Base-by-base conservation (phyloP, 352 stramenopile species). In the Phytophthora pinifolia region DNA sequence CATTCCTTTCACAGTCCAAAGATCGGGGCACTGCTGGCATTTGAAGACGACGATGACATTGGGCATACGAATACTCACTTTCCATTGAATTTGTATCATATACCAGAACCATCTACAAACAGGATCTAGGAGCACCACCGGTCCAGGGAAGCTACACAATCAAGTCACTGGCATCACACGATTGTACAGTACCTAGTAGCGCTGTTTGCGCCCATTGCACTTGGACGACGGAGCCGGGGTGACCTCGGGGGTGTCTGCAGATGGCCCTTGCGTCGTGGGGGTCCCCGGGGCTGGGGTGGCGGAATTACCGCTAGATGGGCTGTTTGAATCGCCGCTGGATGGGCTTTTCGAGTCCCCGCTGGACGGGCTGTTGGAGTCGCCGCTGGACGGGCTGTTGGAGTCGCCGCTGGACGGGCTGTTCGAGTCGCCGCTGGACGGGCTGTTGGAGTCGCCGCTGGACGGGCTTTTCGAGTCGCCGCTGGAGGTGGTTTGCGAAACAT, bases 31-130 rank as follows among this genome's bases (percentile, higher is more conserved):
- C 20, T 25, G 20, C 20, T 3, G 3, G 20, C 20, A 27, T 27
- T 27, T 27, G 22, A 27, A 32, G 42, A 9, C 34, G 22, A 37
- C 10, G 22, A 44, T 38, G 15, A 30, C 29, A 29, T 17, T 17
- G 22, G 46, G 46, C 18, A 50, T 25, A 61, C 18, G 25, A 34
- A 65, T 56, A 61, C 42, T 9, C 50, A 61, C 37, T 41, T 65
- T 55, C 49, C 50, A 61, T 65, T 65, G 57, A 65, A 65, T 32
- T 61, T 55, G 50, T 56, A 61, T 57, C 46, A 51, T 32, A 51
- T 45, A 51, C 36, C 39, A 14, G 29, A 52, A 25, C 48, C 31
- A 29, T 50, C 34, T 60, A 65, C 56, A 54, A 36, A 22, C 29
- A 54, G 14, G 34, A n/a, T 30, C 30, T 17, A 50, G 20, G 14